These are phyloP conservation scores for Candolleomyces eurysporus DNA, from an alignment of 768 basidiomycete genomes.

Conservation along the genomic window DNA sequence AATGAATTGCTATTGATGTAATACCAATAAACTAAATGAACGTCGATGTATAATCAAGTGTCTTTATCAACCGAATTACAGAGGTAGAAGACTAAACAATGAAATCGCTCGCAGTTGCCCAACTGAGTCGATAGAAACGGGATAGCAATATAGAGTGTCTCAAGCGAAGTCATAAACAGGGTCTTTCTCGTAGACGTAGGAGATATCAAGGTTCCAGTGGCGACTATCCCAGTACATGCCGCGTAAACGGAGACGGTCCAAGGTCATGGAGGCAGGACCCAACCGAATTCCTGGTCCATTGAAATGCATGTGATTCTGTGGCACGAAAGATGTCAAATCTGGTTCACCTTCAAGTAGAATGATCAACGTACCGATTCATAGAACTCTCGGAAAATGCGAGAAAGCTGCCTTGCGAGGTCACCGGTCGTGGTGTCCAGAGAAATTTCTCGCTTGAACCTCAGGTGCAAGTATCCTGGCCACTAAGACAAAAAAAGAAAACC, in stretches of 20 bases:
- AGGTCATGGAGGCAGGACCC: neutral
- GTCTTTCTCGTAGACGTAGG: slow-evolving; percentile 2
- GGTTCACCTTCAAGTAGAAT: neutral
- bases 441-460: neutral
- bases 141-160: neutral
- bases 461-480: slow-evolving; percentile 8
- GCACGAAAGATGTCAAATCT: neutral
- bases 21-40: too few relatives aligned
- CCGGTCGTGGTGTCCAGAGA: neutral
- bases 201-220: slow-evolving; percentile 1
- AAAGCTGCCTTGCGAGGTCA: slow-evolving; percentile 3
- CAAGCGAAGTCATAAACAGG: neutral
- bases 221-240: neutral
- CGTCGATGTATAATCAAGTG: too few relatives aligned
- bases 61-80: too few relatives aligned
- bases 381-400: slow-evolving; percentile 3
- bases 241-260: slow-evolving; percentile 3
- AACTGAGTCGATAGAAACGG: too few relatives aligned
- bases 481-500: neutral
- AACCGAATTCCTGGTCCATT: neutral
- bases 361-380: slow-evolving; percentile 1
- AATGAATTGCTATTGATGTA: too few relatives aligned
- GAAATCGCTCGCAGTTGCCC: too few relatives aligned
- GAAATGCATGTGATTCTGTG: neutral
- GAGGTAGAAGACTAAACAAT: too few relatives aligned